Percentiles rank a stretch among this genome's conserved stretches.
These are phyloP conservation scores for Ecytonucleospora hepatopenaei DNA, from an alignment of 371 early-diverging fungal genomes.

Conservation along the genomic window DNA sequence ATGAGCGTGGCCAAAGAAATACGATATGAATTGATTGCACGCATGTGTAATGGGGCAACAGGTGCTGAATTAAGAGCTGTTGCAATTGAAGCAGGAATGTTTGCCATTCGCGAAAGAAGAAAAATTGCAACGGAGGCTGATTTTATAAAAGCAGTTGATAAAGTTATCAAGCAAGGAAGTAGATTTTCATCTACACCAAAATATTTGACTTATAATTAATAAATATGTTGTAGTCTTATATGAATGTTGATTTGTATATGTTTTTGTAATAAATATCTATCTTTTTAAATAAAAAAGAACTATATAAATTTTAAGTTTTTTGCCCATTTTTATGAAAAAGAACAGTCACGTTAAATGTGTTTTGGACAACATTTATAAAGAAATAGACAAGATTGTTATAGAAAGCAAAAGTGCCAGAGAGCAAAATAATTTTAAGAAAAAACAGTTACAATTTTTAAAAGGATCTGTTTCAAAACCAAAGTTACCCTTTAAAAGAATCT, in stretches of 20 bases:
- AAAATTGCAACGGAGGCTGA: constrained; percentile 98
- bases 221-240: too few species aligned
- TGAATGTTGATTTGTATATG: too few species aligned
- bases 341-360: neutral
- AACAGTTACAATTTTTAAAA: constrained; percentile 15
- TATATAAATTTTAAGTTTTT: neutral
- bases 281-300: too few species aligned
- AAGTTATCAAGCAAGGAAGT: constrained; percentile 94
- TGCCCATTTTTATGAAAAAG: neutral
- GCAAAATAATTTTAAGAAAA: constrained; percentile 7
- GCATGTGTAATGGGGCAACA: constrained; percentile 95
- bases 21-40: constrained; percentile 87
- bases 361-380: constrained; percentile 1
- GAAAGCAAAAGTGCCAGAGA: constrained; percentile 7
- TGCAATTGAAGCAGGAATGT: constrained; percentile 99
- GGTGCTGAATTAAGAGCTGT: constrained; percentile 86
- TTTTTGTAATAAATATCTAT: too few species aligned
- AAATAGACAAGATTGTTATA: constrained; percentile 11
- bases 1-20: constrained; percentile 90
- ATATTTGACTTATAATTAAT: constrained; percentile 61
- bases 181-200: constrained; percentile 85
- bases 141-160: constrained; percentile 94
- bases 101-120: constrained; percentile 91
- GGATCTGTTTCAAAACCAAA: constrained; percentile 13
- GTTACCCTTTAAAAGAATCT: constrained; percentile 1